Evolutionary conservation across 164 flowering plant species (phyloP).

Genomic region (Sedum album): DNA sequence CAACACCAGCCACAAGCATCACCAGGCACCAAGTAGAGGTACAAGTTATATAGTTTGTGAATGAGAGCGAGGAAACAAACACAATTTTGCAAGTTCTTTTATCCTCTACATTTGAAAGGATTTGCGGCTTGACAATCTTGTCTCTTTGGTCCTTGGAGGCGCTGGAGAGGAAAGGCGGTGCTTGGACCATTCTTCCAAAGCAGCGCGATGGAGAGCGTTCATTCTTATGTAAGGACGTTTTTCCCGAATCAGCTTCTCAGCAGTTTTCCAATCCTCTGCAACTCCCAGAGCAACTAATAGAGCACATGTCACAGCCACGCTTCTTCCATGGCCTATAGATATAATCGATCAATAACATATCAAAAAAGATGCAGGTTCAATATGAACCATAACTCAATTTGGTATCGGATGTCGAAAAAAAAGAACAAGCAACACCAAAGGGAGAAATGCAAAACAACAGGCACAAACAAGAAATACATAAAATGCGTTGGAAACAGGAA

Average conservation of each 20-base stretch:
- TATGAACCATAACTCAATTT: neutral
- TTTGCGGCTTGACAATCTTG: neutral
- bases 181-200: constrained; percentile 85
- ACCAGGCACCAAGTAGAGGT: no score
- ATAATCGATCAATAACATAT: neutral
- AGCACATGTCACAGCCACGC: constrained; percentile 84
- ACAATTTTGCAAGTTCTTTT: neutral
- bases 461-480: neutral
- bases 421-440: neutral
- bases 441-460: neutral
- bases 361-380: neutral
- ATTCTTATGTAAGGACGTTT: constrained; percentile 57
- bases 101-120: neutral
- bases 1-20: no score
- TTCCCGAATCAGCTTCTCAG: constrained; percentile 53
- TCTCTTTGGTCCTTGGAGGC: constrained; percentile 2
- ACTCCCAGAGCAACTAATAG: constrained; percentile 67
- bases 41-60: no score
- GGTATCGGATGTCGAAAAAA: neutral
- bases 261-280: constrained; percentile 77
- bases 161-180: constrained; percentile 35
- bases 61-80: neutral
- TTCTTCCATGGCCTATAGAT: constrained; percentile 78
- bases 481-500: neutral
- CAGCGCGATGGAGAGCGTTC: constrained; percentile 66